phyloP scores from a whole-genome alignment of 2,329 filamentous ascomycete genomes.

The Trichoderma pleuroti region DNA sequence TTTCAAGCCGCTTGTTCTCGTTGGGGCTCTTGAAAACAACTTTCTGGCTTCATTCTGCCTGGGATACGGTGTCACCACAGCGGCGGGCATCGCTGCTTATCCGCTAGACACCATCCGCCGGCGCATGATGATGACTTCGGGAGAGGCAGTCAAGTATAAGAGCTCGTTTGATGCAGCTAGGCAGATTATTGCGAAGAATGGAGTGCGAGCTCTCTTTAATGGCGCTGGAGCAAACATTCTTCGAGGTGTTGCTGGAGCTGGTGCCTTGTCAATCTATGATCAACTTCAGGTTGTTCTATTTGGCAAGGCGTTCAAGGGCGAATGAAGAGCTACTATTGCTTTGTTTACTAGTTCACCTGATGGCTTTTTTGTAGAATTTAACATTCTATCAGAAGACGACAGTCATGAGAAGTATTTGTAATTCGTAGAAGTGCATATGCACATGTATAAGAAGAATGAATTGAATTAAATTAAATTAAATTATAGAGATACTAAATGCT shows the following conservation, averaged over 20 bases:
- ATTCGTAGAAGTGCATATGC: accelerated
- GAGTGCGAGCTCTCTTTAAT: neutral
- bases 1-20: constrained; percentile 3
- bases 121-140: constrained; percentile 4
- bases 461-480: neutral
- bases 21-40: constrained; percentile 1
- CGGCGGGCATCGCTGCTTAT: neutral
- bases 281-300: neutral
- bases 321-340: neutral
- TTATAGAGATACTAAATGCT: neutral
- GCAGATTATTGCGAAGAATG: neutral
- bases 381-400: neutral
- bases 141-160: constrained; percentile 1
- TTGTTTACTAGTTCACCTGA: neutral
- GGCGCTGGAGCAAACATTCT: neutral
- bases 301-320: neutral
- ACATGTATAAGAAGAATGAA: neutral
- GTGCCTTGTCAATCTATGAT: constrained; percentile 4
- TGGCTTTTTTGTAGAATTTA: neutral
- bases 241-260: neutral
- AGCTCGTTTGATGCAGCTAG: neutral
- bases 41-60: constrained; percentile 6
- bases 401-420: neutral
- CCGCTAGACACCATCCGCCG: constrained; percentile 1
- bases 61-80: neutral